phyloP scores from a whole-genome alignment of 208 protist species.

The Trypanosoma brucei region DNA sequence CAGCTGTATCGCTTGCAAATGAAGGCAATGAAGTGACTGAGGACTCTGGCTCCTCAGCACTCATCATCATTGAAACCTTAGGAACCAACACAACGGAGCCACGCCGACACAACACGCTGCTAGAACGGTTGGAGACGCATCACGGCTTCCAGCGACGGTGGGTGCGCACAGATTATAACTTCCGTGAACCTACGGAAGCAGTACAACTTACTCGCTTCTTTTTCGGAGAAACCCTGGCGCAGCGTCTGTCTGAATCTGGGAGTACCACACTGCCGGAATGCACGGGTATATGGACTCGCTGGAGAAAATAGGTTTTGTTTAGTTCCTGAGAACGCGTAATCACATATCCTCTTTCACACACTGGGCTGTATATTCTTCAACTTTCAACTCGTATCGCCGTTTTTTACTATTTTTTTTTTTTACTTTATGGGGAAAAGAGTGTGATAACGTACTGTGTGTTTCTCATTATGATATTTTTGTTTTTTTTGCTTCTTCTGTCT shows the following conservation, averaged over 20 bases:
- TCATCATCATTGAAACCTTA: slow-evolving; percentile 79
- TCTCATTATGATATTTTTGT: no score
- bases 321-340: no score
- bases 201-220: slow-evolving; percentile 71
- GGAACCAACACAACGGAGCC: slow-evolving; percentile 52
- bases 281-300: slow-evolving; percentile 76
- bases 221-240: slow-evolving; percentile 50
- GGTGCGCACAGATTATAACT: slow-evolving; percentile 83
- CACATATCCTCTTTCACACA: no score
- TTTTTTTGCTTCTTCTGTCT: no score
- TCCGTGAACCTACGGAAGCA: slow-evolving; percentile 43
- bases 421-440: no score
- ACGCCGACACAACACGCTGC: slow-evolving; percentile 62
- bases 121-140: slow-evolving; percentile 45
- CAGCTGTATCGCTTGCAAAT: not conserved
- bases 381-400: not conserved
- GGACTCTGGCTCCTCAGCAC: slow-evolving; percentile 23
- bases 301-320: slow-evolving; percentile 22
- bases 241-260: slow-evolving; percentile 9
- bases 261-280: slow-evolving; percentile 58
- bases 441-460: no score
- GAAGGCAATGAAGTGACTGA: slow-evolving; percentile 10
- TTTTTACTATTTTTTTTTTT: no score
- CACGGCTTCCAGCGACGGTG: slow-evolving; percentile 56
- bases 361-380: no score